These are phyloP conservation scores for Hebeloma cylindrosporum DNA, from an alignment of 768 basidiomycete species.

Conservation along the genomic window DNA sequence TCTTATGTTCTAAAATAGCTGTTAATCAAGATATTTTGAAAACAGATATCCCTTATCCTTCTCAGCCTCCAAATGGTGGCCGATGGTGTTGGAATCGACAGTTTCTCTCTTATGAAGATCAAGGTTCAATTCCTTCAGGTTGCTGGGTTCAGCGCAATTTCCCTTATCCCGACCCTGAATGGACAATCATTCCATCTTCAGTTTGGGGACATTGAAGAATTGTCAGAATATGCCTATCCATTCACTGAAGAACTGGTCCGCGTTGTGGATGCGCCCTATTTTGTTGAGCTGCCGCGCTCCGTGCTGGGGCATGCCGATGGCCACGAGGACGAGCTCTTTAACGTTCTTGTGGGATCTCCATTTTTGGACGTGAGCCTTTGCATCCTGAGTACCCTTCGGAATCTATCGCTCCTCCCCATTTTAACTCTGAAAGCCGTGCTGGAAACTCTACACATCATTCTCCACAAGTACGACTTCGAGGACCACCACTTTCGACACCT, in stretches of 20 bases:
- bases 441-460: conserved; percentile 61
- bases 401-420: conserved; percentile 50
- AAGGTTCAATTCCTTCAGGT: conserved; percentile 53
- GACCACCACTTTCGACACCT: conserved; percentile 52
- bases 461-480: conserved; percentile 76
- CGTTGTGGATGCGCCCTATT: conserved; percentile 59
- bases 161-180: conserved; percentile 42
- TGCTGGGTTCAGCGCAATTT: conserved; percentile 56
- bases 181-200: conserved; percentile 54
- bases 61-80: conserved; percentile 67
- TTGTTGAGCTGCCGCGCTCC: conserved; percentile 47
- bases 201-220: conserved; percentile 46
- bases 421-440: conserved; percentile 59
- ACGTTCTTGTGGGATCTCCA: conserved; percentile 57
- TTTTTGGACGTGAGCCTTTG: conserved; percentile 63
- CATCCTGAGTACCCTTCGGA: conserved; percentile 46
- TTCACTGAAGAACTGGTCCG: conserved; percentile 59
- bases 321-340: conserved; percentile 42
- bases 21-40: not conserved
- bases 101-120: conserved; percentile 54
- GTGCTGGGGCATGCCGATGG: conserved; percentile 38
- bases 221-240: conserved; percentile 46
- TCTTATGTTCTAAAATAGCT: conserved; percentile 3
- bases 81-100: conserved; percentile 57
- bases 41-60: conserved; percentile 56